Base-by-base conservation (phyloP, 2,329 filamentous ascomycete genomes). In the Penicillium sp. region DNA sequence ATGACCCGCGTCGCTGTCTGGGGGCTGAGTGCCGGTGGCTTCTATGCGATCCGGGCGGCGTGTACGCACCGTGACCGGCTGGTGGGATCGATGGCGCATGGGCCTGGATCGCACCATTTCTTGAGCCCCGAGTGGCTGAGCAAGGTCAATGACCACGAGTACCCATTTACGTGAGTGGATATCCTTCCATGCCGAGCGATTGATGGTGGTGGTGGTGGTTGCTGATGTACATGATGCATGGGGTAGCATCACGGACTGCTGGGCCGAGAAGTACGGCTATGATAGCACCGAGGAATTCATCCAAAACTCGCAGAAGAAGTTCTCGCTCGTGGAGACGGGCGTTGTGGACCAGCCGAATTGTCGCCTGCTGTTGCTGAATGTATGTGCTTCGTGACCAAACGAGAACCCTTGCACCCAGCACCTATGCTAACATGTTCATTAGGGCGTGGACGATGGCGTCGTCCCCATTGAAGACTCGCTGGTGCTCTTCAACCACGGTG, bases 381-480 rank as follows among this genome's bases (percentile, higher is more conserved):
- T 78, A 57, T 56, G 73, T 38, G 28, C 9, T 21, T 18, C 8
- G 18, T 21, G 9, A 15, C 10, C 2, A 19, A 2, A 7, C 4
- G n/a, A 16, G 7, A 2, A 33, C 8, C 5, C 17, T 32, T 18
- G n/a, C n/a, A n/a, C n/a, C 3, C 17, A 19, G 2, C 14, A 8
- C 4, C 11, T 15, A 25, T 36, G 18, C 42, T 45, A 16, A 41
- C 26, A 16, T 11, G 11, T 40, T 15, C 7, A 11, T 1, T 47
- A 82, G 73, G 81, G 81, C 7, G 78, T 75, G 3, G 68, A 74
- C 38, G 81, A 85, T 50, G 81, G 80, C 0, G 63, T 84, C 30
- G 83, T 83, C 71, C 81, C 81, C 0, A 81, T 85, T 41, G 81
- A 85, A 55, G 81, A 85, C 55, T 81, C 73, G 10, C 76, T 81